A percentile compares a stretch with the other conserved stretches of the same genome.
These are phyloP conservation scores for Cubamyces sp. DNA, from an alignment of 768 basidiomycete genomes.

Conservation along the genomic window DNA sequence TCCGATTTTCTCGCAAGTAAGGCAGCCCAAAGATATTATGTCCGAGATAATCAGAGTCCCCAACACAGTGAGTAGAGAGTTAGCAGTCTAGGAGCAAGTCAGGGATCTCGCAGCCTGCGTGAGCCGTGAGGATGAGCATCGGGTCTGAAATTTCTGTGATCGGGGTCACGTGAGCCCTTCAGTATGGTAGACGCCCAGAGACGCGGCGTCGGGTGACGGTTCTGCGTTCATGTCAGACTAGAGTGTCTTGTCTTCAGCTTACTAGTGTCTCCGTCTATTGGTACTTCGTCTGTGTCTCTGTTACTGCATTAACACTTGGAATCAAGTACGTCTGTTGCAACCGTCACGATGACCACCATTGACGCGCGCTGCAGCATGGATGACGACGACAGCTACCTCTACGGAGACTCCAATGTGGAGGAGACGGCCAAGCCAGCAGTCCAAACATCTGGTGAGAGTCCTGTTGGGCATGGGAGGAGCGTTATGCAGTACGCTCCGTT, in stretches of 20 bases:
- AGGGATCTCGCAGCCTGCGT: too few relatives aligned
- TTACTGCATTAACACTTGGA: too few relatives aligned
- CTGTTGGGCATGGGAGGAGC: conserved; percentile 28
- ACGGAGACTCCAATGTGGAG: conserved; percentile 35
- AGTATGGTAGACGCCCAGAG: neutral
- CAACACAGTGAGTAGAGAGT: too few relatives aligned
- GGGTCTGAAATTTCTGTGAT: conserved; percentile 24
- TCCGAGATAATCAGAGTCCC: too few relatives aligned
- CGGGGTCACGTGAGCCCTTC: conserved; percentile 4
- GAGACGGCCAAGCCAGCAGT: conserved; percentile 31
- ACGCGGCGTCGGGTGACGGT: neutral
- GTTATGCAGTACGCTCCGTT: conserved; percentile 33
- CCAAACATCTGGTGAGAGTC: conserved; percentile 51
- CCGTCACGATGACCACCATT: too few relatives aligned
- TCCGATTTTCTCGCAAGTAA: too few relatives aligned
- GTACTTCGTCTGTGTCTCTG: too few relatives aligned
- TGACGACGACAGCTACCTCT: conserved; percentile 40
- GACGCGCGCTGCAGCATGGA: conserved; percentile 12
- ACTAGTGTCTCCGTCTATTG: neutral
- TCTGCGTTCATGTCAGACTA: neutral
- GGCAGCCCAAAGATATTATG: neutral
- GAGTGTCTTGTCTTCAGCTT: neutral
- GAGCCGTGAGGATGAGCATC: too few relatives aligned
- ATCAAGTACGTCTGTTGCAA: neutral
- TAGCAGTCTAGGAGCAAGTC: too few relatives aligned